Evolutionary conservation across 306 rosid genomes (phyloP).

Genomic region (Sindora glabra): DNA sequence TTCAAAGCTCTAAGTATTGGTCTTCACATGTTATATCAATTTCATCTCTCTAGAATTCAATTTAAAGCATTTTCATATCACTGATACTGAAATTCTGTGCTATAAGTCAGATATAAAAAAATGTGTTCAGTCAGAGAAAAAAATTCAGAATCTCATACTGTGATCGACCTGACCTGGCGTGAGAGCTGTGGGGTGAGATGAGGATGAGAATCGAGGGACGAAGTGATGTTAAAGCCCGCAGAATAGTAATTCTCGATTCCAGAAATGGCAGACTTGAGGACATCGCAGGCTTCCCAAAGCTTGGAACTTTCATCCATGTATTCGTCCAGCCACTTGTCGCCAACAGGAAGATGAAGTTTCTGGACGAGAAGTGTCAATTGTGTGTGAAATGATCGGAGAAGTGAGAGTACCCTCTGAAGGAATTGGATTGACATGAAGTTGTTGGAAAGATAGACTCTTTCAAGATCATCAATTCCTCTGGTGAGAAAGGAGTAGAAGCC

Average conservation of each 20-base stretch:
- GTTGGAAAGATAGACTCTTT: constrained; percentile 60
- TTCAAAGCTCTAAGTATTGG: background rate
- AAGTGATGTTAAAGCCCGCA: constrained; percentile 62
- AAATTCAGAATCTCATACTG: background rate
- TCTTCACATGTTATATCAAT: no score
- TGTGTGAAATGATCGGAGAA: constrained; percentile 88
- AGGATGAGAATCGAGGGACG: constrained; percentile 64
- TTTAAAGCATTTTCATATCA: no score
- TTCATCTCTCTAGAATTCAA: no score
- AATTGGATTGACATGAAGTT: constrained; percentile 99
- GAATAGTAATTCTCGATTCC: constrained; percentile 76
- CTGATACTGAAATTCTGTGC: no score
- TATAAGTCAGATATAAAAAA: no score
- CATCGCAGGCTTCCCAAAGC: constrained; percentile 97
- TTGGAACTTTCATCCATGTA: constrained; percentile 99
- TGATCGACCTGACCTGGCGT: constrained; percentile 61
- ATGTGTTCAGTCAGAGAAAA: no score
- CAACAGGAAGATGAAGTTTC: constrained; percentile 88
- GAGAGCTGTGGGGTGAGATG: constrained; percentile 69
- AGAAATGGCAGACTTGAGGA: constrained; percentile 85
- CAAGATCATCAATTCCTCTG: constrained; percentile 94
- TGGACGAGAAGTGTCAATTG: constrained; percentile 86
- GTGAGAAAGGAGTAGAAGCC: constrained; percentile 90
- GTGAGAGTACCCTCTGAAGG: constrained; percentile 81
- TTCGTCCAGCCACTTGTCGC: constrained; percentile 98